Conservation (phyloP, 805 yeast species). For the Lipomyces sp. region DNA sequence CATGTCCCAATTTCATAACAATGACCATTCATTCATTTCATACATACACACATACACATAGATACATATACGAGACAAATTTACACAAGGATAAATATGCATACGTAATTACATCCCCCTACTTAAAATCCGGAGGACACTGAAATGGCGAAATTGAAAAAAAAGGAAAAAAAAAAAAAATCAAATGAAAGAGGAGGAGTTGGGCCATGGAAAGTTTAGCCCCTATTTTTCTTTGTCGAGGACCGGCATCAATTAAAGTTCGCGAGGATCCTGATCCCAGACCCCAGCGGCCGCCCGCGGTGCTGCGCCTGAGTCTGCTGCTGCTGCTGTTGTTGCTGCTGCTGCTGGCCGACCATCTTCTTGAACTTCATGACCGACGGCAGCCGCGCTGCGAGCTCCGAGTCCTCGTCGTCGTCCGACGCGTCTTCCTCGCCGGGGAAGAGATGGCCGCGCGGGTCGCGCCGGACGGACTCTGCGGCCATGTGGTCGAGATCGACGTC, state of each 20-base stretch:
- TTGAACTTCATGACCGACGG: conserved; percentile 25
- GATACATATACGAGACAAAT: no score
- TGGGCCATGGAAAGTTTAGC: no score
- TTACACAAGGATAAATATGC: no score
- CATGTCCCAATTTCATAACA: no score
- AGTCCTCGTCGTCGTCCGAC: conserved; percentile 20
- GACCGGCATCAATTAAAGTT: conserved; percentile 6
- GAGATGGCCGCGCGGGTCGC: conserved; percentile 29
- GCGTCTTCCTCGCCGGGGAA: conserved; percentile 31
- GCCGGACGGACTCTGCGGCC: conserved; percentile 26
- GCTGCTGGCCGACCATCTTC: conserved; percentile 5
- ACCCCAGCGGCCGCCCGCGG: conserved; percentile 16
- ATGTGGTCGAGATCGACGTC: conserved; percentile 21
- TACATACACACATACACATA: not conserved
- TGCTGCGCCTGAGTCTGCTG: not conserved
- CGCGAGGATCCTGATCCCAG: conserved; percentile 26
- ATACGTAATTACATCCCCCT: not conserved
- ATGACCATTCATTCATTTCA: not conserved
- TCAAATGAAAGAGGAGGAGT: not conserved
- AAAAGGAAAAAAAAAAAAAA: not conserved
- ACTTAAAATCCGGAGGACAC: no score
- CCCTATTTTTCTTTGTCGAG: no score
- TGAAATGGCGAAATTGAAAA: no score
- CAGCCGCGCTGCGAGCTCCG: conserved; percentile 2
- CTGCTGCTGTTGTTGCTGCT: not conserved